phyloP scores from a whole-genome alignment of 805 yeast genomes.

The Lipomyces japonicus region DNA sequence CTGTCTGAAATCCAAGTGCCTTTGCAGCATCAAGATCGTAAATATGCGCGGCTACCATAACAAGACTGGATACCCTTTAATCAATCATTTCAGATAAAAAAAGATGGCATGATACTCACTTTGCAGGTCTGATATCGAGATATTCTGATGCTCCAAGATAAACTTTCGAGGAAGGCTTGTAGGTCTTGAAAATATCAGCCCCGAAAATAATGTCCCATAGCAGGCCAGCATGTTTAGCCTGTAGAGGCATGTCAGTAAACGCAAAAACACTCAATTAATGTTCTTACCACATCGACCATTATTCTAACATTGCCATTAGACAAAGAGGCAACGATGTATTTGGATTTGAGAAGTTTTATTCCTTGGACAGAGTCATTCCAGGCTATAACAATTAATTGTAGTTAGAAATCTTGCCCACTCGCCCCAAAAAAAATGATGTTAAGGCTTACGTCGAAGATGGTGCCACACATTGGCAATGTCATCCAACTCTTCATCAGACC shows the following conservation, averaged over 20 bases:
- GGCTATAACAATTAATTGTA: constrained; percentile 6
- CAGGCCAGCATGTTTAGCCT: constrained; percentile 26
- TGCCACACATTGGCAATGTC: constrained; percentile 24
- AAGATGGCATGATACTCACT: constrained; percentile 3
- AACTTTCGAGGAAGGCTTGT: constrained; percentile 24
- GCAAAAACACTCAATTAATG: not conserved
- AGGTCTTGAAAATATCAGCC: constrained; percentile 21
- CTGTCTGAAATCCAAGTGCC: constrained; percentile 16
- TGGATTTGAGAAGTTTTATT: constrained; percentile 13
- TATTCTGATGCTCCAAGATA: constrained; percentile 22
- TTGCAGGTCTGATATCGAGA: constrained; percentile 22
- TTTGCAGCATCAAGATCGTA: constrained; percentile 25
- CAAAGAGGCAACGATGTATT: constrained; percentile 19
- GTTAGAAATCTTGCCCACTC: not conserved
- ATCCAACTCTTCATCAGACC: constrained; percentile 16
- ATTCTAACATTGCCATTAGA: constrained; percentile 26
- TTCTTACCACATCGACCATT: constrained; percentile 23
- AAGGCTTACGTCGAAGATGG: constrained; percentile 14
- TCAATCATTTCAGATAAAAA: not conserved
- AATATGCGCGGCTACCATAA: constrained; percentile 27
- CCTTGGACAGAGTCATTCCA: constrained; percentile 26
- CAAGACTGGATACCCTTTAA: constrained; percentile 6
- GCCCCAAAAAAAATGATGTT: not conserved
- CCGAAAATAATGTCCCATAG: constrained; percentile 27
- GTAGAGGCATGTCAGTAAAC: not conserved